Base-by-base conservation (phyloP, 345 rosid genomes). In the Aquilaria sinensis region DNA sequence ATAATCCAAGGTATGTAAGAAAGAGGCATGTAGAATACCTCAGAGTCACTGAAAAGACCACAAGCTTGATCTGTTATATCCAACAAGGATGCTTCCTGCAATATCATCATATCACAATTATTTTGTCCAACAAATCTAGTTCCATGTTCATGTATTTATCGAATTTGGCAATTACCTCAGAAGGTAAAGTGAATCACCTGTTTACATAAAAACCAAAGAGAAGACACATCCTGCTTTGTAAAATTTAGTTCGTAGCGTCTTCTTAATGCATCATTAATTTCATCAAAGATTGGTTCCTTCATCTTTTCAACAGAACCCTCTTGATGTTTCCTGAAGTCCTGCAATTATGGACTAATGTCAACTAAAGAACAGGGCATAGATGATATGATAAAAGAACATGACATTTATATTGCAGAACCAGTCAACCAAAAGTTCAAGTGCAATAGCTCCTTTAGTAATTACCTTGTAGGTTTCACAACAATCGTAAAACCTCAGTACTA, bases 181-280 rank as follows among this genome's bases (percentile, higher is more conserved):
- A 57, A 72, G 15, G 12, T 65, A 60, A 53, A 67, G 49, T 16
- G 51, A 52, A 29, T 51, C 58, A 85, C 99, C 96, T 90, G 96
- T 76, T 90, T 88, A 73, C 97, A 94, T 43, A 94, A 74, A 79
- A 91, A 88, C 96, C 99, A 94, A 46, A 94, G 88, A 74, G 96
- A 88, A 52, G 96, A 73, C 37, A 80, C 68, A 63, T 88, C 97
- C 62, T 90, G 77, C 75, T 83, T 84, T 0, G 91, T 88, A 70
- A 94, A 85, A 58, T 72, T 80, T 61, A 91, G 71, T 69, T 61
- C 82, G 68, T 74, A 75, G 50, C 85, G 91, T 71, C 67, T 82
- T 29, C 71, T 75, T 55, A 94, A 58, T 34, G 99, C 77, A 67
- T 77, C 60, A 1, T 87, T 82, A 62, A 95, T 91, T 72, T 89